phyloP scores from a whole-genome alignment of 352 stramenopile species.

The Phytophthora multivora region DNA sequence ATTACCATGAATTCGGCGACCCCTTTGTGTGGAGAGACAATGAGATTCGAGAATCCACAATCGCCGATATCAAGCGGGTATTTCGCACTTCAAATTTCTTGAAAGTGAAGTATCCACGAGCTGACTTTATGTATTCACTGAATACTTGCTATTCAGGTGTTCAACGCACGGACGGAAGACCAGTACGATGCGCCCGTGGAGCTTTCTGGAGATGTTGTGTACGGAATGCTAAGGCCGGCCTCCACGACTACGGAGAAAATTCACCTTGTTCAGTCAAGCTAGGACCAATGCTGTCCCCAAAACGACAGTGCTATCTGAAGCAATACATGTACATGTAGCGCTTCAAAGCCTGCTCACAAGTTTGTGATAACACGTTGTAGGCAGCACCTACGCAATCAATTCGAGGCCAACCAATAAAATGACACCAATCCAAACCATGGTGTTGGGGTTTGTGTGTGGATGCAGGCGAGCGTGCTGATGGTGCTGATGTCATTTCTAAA shows the following conservation, averaged over 20 bases:
- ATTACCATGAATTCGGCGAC: slow-evolving; percentile 68
- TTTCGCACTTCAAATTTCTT: too few species aligned
- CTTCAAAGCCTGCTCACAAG: too few species aligned
- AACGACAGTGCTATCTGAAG: too few species aligned
- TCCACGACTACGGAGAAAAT: slow-evolving; percentile 52
- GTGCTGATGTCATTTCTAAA: slow-evolving; percentile 13
- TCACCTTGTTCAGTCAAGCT: slow-evolving; percentile 13
- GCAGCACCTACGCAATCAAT: slow-evolving; percentile 19
- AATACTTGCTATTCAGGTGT: slow-evolving; percentile 8
- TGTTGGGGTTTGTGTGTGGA: slow-evolving; percentile 1
- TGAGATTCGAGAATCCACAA: slow-evolving; percentile 44
- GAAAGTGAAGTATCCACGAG: not conserved
- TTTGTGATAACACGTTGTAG: slow-evolving; percentile 23
- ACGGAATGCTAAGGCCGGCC: slow-evolving; percentile 35
- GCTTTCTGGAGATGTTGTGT: slow-evolving; percentile 51
- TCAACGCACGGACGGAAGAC: slow-evolving; percentile 5
- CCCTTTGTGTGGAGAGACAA: slow-evolving; percentile 62
- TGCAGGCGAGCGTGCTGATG: too few species aligned
- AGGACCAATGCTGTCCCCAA: not conserved
- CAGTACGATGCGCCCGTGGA: slow-evolving; percentile 29
- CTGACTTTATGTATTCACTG: too few species aligned
- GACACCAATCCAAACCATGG: slow-evolving; percentile 2
- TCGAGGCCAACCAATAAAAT: slow-evolving; percentile 26
- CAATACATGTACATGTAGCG: not conserved
- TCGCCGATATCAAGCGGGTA: slow-evolving; percentile 49